Percentiles rank a stretch among this genome's conserved stretches.
Evolutionary conservation across 2,329 filamentous ascomycete species (phyloP).

Genomic region (Fusarium aywerte): DNA sequence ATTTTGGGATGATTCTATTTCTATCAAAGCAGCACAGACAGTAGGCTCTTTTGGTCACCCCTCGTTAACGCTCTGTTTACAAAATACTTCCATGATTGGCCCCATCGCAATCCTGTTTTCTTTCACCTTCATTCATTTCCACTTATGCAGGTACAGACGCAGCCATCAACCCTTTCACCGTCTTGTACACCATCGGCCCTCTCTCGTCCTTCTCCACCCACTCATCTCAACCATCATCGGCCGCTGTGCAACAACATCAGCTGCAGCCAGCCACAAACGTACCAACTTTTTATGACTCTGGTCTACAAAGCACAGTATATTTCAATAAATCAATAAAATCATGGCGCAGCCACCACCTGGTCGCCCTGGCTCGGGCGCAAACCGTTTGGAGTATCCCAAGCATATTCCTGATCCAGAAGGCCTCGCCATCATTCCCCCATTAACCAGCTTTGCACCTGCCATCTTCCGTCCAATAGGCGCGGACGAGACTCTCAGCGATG

Average conservation of each 20-base stretch:
- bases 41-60: neutral
- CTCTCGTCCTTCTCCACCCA: neutral
- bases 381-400: neutral
- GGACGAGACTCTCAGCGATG: conserved; percentile 5
- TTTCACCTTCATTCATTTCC: neutral
- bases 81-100: neutral
- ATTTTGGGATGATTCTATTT: neutral
- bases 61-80: neutral
- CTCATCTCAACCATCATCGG: conserved; percentile 11
- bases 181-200: neutral
- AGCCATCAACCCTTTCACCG: neutral
- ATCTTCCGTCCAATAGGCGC: conserved; percentile 51
- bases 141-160: conserved; percentile 23
- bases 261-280: conserved; percentile 8
- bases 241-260: conserved; percentile 13
- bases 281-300: neutral
- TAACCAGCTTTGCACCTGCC: conserved; percentile 12
- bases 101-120: neutral
- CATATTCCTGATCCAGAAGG: conserved; percentile 26
- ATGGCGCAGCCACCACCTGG: conserved; percentile 29
- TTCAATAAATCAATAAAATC: neutral
- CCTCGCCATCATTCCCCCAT: conserved; percentile 18
- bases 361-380: neutral
- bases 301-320: neutral
- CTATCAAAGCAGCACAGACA: neutral